These are phyloP conservation scores for Ambrosia hybrid DNA, from an alignment of 140 eudicot species.

Conservation along the genomic window DNA sequence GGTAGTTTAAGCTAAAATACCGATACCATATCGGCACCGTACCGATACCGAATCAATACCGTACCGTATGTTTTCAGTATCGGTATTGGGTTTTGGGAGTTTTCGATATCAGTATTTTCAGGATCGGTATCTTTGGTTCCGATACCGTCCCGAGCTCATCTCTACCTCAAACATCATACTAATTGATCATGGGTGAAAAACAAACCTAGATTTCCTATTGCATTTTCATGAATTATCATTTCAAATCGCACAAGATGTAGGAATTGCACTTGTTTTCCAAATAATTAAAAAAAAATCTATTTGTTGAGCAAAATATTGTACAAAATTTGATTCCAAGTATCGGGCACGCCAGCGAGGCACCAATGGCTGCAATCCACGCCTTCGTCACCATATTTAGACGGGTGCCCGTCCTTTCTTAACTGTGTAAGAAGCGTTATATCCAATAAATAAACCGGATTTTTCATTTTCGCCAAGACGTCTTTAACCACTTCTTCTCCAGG, in stretches of 20 bases:
- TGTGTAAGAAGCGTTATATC: conserved; percentile 76
- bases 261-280: conserved; percentile 19
- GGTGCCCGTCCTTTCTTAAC: conserved; percentile 87
- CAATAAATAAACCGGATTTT: conserved; percentile 57
- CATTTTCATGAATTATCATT: background rate
- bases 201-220: background rate
- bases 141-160: too few species aligned
- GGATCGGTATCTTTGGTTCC: too few species aligned
- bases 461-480: conserved; percentile 54
- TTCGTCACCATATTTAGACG: conserved; percentile 51
- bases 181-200: too few species aligned
- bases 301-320: conserved; percentile 46
- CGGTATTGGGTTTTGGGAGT: too few species aligned
- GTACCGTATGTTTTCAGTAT: too few species aligned
- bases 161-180: too few species aligned
- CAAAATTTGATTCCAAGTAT: conserved; percentile 83
- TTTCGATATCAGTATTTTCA: too few species aligned
- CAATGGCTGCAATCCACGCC: conserved; percentile 86
- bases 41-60: too few species aligned
- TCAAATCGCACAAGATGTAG: background rate
- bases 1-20: too few species aligned
- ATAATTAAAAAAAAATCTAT: conserved; percentile 19
- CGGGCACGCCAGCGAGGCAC: conserved; percentile 97
- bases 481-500: conserved; percentile 60
- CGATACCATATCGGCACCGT: too few species aligned